Conservation (phyloP, 2,329 filamentous ascomycete genomes). For the Calonectria hongkongensis region DNA sequence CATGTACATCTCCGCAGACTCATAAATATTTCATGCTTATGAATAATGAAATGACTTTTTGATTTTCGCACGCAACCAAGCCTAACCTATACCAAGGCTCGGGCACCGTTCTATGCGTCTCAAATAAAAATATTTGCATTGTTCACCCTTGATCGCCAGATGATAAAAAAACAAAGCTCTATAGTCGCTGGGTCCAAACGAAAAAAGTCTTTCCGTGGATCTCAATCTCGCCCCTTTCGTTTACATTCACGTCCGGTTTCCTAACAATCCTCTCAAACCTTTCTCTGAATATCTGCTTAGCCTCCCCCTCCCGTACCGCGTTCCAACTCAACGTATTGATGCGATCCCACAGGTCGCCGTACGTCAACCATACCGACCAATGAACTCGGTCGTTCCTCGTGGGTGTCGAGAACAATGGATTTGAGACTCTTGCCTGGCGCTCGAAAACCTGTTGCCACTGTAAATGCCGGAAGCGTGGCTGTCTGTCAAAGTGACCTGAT, state of each 20-base stretch:
- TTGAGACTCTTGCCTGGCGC: conserved; percentile 68
- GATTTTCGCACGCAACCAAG: conserved; percentile 13
- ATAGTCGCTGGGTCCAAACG: conserved; percentile 75
- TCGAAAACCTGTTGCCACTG: conserved; percentile 80
- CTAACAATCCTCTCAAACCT: conserved; percentile 73
- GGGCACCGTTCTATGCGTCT: not conserved
- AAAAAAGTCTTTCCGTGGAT: conserved; percentile 79
- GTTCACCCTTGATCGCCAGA: no score
- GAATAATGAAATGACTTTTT: conserved; percentile 47
- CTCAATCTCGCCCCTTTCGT: conserved; percentile 77
- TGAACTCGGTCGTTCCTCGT: conserved; percentile 69
- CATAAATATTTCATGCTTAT: conserved; percentile 55
- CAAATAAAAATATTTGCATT: not conserved
- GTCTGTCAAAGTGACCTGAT: conserved; percentile 71
- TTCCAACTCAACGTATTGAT: conserved; percentile 82
- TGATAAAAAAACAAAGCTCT: conserved; percentile 28
- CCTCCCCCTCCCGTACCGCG: conserved; percentile 72
- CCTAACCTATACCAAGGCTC: conserved; percentile 11
- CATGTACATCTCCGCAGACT: conserved; percentile 83
- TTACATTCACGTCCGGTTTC: conserved; percentile 71
- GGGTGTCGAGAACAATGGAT: conserved; percentile 75
- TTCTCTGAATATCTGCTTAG: conserved; percentile 68
- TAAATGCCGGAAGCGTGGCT: conserved; percentile 78
- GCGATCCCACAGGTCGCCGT: conserved; percentile 78
- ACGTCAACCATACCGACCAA: conserved; percentile 71